Conservation (phyloP, 164 flowering plant species). For the Liriodendron chinense region DNA sequence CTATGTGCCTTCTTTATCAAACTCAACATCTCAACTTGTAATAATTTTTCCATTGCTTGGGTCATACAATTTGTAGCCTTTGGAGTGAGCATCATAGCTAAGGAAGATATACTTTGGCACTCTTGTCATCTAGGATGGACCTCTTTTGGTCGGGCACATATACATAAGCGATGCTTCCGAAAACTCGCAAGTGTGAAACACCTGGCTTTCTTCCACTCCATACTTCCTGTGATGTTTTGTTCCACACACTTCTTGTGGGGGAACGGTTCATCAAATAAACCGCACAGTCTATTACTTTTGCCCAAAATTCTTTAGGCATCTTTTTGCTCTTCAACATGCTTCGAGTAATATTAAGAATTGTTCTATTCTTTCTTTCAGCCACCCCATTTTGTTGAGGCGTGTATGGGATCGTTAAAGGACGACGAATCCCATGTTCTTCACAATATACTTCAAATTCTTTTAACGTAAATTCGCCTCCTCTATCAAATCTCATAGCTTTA, state of each 20-base stretch:
- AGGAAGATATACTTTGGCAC: slow-evolving; percentile 2
- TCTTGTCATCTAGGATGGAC: slow-evolving; percentile 11
- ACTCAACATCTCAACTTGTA: not conserved
- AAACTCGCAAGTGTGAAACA: slow-evolving; percentile 13
- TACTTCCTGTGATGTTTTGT: slow-evolving; percentile 11
- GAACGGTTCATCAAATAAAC: slow-evolving; percentile 4
- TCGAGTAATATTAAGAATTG: not conserved
- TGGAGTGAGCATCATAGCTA: not conserved
- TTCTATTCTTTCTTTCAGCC: slow-evolving; percentile 1
- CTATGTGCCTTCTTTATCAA: slow-evolving; percentile 11
- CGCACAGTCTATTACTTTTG: slow-evolving; percentile 7
- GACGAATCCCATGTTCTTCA: not conserved
- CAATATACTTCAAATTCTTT: not conserved
- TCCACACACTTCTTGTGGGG: not conserved
- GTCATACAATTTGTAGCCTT: slow-evolving; percentile 1
- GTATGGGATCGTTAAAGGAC: not conserved
- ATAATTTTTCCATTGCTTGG: not conserved
- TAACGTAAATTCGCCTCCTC: not conserved
- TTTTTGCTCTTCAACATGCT: slow-evolving; percentile 2
- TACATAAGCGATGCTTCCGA: slow-evolving; percentile 18
- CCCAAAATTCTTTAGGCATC: slow-evolving; percentile 12
- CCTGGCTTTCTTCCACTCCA: slow-evolving; percentile 15
- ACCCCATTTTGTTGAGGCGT: not conserved
- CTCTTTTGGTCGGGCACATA: not conserved
- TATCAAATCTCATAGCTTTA: too few species aligned